phyloP scores from a whole-genome alignment of 768 basidiomycete genomes.

The Termitomyces sp. region DNA sequence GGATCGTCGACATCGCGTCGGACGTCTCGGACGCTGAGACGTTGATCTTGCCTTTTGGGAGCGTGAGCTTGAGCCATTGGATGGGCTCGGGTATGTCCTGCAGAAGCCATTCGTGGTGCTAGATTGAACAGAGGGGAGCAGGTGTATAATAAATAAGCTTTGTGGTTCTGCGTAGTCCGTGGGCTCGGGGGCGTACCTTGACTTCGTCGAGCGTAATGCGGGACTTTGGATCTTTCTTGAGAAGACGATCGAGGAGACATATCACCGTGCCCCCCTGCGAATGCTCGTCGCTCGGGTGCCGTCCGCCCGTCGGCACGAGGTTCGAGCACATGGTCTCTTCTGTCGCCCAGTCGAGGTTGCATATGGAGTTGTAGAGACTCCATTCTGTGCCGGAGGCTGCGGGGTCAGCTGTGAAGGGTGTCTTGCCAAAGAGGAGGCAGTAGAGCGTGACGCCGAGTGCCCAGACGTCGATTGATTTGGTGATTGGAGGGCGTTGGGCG shows the following conservation, averaged over 20 bases:
- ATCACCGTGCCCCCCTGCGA: constrained; percentile 65
- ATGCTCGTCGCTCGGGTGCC: constrained; percentile 37
- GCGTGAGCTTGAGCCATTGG: constrained; percentile 61
- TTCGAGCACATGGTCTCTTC: constrained; percentile 75
- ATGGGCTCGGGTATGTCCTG: constrained; percentile 63
- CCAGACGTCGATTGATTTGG: constrained; percentile 97
- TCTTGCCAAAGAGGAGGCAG: constrained; percentile 85
- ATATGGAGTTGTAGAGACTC: constrained; percentile 76
- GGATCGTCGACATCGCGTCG: constrained; percentile 66
- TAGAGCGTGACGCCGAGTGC: constrained; percentile 95
- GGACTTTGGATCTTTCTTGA: constrained; percentile 76
- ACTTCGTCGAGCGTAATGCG: constrained; percentile 80
- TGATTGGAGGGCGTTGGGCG: constrained; percentile 53
- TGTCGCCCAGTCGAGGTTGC: constrained; percentile 70
- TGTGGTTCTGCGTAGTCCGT: not conserved
- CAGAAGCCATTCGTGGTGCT: constrained; percentile 67
- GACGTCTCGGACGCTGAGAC: constrained; percentile 79
- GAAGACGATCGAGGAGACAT: constrained; percentile 66
- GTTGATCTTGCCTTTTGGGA: constrained; percentile 35
- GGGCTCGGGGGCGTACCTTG: constrained; percentile 51
- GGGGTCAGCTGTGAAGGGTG: constrained; percentile 60
- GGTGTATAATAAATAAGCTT: too few species aligned
- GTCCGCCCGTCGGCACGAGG: constrained; percentile 58
- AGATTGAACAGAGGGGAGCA: constrained; percentile 3
- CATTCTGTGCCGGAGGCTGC: constrained; percentile 50